Conservation (phyloP, 495 filamentous ascomycete genomes). For the Penicillium verhagenii region DNA sequence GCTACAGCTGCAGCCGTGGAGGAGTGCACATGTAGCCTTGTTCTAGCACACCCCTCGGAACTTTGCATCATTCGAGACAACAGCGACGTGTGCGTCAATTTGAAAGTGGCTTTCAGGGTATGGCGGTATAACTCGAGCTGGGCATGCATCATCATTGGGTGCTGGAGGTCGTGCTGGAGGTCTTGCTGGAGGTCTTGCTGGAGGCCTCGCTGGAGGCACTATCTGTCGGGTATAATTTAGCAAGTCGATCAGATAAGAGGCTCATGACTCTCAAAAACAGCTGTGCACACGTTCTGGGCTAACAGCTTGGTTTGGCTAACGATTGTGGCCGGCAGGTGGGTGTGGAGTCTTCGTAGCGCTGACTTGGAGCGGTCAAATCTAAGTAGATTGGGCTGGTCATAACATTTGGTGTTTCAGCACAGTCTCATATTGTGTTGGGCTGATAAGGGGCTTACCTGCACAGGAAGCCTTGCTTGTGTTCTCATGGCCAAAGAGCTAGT, state of each 20-base stretch:
- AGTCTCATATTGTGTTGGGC: not conserved
- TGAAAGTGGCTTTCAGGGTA: not conserved
- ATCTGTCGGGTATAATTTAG: not conserved
- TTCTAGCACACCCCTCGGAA: not conserved
- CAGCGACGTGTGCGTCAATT: not conserved
- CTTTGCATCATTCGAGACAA: not conserved
- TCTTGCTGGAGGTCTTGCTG: not conserved
- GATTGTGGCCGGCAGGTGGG: not conserved
- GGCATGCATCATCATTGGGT: no score
- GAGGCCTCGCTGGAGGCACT: no score
- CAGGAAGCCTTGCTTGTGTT: not conserved
- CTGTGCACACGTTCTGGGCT: no score
- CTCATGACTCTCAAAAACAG: not conserved
- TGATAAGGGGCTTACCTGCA: not conserved
- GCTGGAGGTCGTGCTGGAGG: no score
- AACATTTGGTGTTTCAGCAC: conserved; percentile 1
- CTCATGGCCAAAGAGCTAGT: not conserved
- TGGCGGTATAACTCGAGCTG: not conserved
- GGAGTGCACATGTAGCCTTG: conserved; percentile 1
- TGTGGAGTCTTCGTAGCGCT: not conserved
- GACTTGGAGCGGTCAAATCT: not conserved
- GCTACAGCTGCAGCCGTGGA: not conserved
- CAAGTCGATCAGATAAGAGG: not conserved
- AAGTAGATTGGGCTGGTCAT: not conserved
- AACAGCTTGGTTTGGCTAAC: not conserved